Conservation (phyloP, 495 filamentous ascomycete species). For the Hypoxylon rickii region DNA sequence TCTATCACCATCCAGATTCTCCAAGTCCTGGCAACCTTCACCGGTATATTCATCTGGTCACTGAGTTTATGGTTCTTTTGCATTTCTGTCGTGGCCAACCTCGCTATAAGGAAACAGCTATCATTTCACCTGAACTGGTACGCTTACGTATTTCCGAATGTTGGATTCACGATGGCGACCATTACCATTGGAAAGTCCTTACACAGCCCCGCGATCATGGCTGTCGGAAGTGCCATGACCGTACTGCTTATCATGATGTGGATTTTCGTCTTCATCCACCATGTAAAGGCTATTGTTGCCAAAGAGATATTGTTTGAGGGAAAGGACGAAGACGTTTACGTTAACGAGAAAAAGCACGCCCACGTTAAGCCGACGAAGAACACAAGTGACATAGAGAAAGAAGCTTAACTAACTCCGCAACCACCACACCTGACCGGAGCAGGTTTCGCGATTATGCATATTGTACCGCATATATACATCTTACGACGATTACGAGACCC, state of each 20-base stretch:
- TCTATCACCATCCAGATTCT: slow-evolving; percentile 32
- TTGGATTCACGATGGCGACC: slow-evolving; percentile 57
- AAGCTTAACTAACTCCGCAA: slow-evolving; percentile 19
- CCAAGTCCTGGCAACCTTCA: slow-evolving; percentile 35
- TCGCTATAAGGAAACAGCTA: slow-evolving; percentile 56
- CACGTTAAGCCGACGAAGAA: slow-evolving; percentile 26
- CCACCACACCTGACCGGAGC: neutral
- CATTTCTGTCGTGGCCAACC: slow-evolving; percentile 58
- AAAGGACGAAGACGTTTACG: slow-evolving; percentile 62
- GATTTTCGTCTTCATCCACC: slow-evolving; percentile 58
- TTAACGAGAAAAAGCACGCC: slow-evolving; percentile 31
- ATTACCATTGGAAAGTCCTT: slow-evolving; percentile 52
- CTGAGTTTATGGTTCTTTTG: slow-evolving; percentile 75
- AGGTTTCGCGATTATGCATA: slow-evolving; percentile 5
- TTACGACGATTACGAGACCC: slow-evolving; percentile 13
- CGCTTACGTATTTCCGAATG: slow-evolving; percentile 63
- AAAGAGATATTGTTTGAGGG: slow-evolving; percentile 65
- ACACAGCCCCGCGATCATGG: slow-evolving; percentile 48
- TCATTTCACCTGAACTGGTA: slow-evolving; percentile 61
- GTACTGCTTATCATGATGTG: slow-evolving; percentile 61
- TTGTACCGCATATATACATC: neutral
- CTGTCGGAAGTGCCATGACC: slow-evolving; percentile 56
- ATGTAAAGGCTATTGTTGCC: slow-evolving; percentile 57
- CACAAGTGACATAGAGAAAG: slow-evolving; percentile 27
- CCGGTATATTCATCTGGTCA: slow-evolving; percentile 69